These are phyloP conservation scores for Clarireedia hainanense DNA, from an alignment of 2,329 filamentous ascomycete genomes.

Conservation along the genomic window DNA sequence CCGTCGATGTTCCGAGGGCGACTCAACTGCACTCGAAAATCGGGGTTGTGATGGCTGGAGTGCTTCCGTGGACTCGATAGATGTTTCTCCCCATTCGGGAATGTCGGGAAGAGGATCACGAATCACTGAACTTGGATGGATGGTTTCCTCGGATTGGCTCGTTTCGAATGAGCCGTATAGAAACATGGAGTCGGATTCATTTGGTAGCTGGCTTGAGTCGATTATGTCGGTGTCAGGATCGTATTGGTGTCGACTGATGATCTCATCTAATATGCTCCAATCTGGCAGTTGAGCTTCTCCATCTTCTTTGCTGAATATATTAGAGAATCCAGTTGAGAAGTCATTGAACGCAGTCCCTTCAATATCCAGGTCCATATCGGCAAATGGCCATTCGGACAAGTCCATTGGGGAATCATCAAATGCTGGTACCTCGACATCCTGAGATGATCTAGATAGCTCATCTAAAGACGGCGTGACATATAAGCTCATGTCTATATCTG, in stretches of 20 bases:
- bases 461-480: not conserved
- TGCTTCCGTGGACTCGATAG: not conserved
- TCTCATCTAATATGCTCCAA: not conserved
- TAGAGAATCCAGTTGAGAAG: not conserved
- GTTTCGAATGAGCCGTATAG: not conserved
- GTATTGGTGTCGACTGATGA: not conserved
- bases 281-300: not conserved
- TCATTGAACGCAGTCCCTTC: not conserved
- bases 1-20: not conserved
- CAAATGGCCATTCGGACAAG: not conserved
- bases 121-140: no score
- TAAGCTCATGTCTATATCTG: no score
- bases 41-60: not conserved
- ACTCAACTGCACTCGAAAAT: not conserved
- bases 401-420: not conserved
- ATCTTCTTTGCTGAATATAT: no score
- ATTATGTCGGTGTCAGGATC: not conserved
- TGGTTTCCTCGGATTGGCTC: not conserved
- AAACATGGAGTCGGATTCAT: not conserved
- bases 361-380: not conserved
- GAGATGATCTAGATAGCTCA: not conserved
- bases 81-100: not conserved
- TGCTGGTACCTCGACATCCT: not conserved
- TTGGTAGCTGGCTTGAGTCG: not conserved
- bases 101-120: not conserved